Evolutionary conservation across 1,284 basidiomycete species (phyloP).

Genomic region (Waitea zeae): DNA sequence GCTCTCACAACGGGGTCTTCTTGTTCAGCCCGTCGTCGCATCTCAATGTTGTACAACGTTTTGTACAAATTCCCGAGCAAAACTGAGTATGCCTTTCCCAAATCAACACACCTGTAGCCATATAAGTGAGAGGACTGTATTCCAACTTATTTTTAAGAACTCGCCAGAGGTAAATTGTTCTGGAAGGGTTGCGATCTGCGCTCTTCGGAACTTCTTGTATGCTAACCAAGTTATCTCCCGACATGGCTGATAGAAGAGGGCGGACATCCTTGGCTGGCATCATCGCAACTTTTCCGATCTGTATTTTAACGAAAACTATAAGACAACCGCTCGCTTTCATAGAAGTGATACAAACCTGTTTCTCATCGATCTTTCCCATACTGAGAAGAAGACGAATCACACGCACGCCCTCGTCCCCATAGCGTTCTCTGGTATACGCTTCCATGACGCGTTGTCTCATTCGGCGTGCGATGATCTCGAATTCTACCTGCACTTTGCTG

Average conservation of each 20-base stretch:
- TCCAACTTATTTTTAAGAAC: slow-evolving; percentile 7
- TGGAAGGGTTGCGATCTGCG: slow-evolving; percentile 69
- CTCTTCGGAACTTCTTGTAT: slow-evolving; percentile 84
- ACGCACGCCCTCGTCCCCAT: slow-evolving; percentile 76
- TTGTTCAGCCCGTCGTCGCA: slow-evolving; percentile 53
- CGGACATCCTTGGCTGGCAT: slow-evolving; percentile 81
- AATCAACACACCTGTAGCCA: slow-evolving; percentile 58
- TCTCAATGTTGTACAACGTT: slow-evolving; percentile 68
- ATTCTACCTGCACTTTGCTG: slow-evolving; percentile 68
- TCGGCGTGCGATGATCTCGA: slow-evolving; percentile 56
- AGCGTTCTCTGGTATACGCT: slow-evolving; percentile 66
- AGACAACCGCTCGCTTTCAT: not conserved
- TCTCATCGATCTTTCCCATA: slow-evolving; percentile 94
- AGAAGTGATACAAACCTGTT: slow-evolving; percentile 33
- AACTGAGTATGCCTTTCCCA: slow-evolving; percentile 62
- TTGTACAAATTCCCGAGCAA: slow-evolving; percentile 72
- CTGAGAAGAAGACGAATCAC: slow-evolving; percentile 71
- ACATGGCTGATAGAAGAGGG: slow-evolving; percentile 62
- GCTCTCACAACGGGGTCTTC: slow-evolving; percentile 46
- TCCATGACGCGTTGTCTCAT: slow-evolving; percentile 65
- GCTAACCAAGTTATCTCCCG: slow-evolving; percentile 67
- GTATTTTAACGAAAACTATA: slow-evolving; percentile 1
- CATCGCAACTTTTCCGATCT: slow-evolving; percentile 91
- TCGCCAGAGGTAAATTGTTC: slow-evolving; percentile 82
- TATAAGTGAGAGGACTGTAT: not conserved